These are phyloP conservation scores for Lactifluus rugatus DNA, from an alignment of 768 basidiomycete genomes.

Conservation along the genomic window DNA sequence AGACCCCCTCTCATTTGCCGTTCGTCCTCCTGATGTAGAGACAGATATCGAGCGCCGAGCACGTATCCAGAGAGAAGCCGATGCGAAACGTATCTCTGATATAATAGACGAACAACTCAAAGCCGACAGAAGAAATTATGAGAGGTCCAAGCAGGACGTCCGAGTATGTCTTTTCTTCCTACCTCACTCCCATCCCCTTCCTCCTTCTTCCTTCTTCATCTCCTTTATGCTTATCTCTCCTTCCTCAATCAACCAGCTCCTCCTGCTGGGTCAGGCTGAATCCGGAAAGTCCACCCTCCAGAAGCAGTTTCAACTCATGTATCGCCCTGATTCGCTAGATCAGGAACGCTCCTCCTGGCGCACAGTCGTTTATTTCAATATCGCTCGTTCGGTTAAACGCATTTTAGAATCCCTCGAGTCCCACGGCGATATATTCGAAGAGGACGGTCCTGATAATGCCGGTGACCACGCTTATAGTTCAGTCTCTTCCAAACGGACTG, in stretches of 20 bases:
- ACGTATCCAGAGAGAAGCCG: constrained; percentile 57
- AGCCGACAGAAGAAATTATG: constrained; percentile 54
- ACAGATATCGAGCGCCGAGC: constrained; percentile 51
- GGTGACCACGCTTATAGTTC: constrained; percentile 3
- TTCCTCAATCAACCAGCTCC: constrained; percentile 33
- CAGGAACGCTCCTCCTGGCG: constrained; percentile 67
- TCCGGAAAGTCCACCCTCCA: constrained; percentile 70
- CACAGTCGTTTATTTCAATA: constrained; percentile 74
- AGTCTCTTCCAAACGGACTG: not conserved
- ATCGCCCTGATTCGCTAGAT: constrained; percentile 61
- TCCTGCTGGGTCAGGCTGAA: constrained; percentile 73
- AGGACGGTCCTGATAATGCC: not conserved
- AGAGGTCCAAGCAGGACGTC: constrained; percentile 62
- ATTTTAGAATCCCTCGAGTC: constrained; percentile 28
- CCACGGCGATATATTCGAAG: constrained; percentile 19
- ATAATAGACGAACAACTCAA: constrained; percentile 75
- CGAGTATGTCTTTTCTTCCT: constrained; percentile 36
- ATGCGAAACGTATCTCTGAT: constrained; percentile 69
- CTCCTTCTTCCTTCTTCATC: no score
- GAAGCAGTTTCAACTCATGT: constrained; percentile 77
- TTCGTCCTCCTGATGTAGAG: constrained; percentile 58
- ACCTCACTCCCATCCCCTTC: no score
- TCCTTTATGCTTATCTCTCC: constrained; percentile 21
- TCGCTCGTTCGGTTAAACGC: constrained; percentile 35
- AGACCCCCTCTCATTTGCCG: constrained; percentile 61